A percentile compares a stretch with the other conserved stretches of the same genome.
These are phyloP conservation scores for Russula virescens DNA, from an alignment of 768 basidiomycete species.

Conservation along the genomic window DNA sequence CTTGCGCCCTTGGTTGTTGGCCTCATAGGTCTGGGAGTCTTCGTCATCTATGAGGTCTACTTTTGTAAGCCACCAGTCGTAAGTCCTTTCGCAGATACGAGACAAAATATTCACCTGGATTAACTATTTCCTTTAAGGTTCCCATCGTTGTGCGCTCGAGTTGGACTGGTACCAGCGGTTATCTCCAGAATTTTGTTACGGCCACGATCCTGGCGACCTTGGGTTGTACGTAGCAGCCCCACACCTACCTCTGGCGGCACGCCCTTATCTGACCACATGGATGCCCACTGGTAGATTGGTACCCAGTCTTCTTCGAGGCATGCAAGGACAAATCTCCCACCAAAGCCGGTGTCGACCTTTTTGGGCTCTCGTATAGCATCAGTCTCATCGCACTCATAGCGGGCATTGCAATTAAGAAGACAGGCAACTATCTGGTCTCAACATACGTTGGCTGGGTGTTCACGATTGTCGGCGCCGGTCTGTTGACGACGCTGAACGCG, in stretches of 20 bases:
- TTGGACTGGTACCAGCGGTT: conserved; percentile 33
- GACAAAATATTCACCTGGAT: neutral
- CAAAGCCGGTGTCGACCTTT: conserved; percentile 32
- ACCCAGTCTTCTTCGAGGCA: conserved; percentile 37
- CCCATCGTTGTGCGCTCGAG: conserved; percentile 32
- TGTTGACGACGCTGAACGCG: conserved; percentile 32
- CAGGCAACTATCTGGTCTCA: conserved; percentile 36
- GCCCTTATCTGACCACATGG: neutral
- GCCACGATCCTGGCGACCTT: conserved; percentile 25
- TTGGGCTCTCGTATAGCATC: conserved; percentile 35
- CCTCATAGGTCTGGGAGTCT: conserved; percentile 33
- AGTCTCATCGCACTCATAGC: conserved; percentile 37
- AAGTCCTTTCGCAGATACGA: conserved; percentile 7
- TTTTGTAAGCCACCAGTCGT: conserved; percentile 35
- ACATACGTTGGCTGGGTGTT: conserved; percentile 36
- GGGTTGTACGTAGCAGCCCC: conserved; percentile 6
- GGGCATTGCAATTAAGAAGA: conserved; percentile 34
- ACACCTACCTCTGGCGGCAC: neutral
- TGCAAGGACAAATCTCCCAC: conserved; percentile 36
- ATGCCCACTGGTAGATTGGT: conserved; percentile 33
- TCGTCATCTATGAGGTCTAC: conserved; percentile 35
- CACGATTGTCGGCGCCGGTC: conserved; percentile 32
- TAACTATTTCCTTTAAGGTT: conserved; percentile 25
- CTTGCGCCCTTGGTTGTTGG: conserved; percentile 42
- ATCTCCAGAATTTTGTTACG: conserved; percentile 32